Conservation (phyloP, 1,284 basidiomycete genomes). For the Ustilago hordei region DNA sequence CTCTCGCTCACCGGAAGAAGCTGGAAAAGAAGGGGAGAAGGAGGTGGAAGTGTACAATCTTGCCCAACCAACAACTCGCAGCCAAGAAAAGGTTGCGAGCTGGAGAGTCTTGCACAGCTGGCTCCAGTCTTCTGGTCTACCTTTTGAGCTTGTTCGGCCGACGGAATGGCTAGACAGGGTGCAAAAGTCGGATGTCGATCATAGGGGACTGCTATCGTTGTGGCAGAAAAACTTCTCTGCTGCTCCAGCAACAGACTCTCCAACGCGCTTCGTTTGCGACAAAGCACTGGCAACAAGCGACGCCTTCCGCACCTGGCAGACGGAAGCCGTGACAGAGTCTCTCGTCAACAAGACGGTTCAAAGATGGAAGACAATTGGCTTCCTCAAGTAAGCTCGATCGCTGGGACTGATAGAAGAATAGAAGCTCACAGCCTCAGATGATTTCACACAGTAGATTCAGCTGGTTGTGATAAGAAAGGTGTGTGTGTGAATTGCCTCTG, state of each 20-base stretch:
- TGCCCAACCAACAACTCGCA: conserved; percentile 24
- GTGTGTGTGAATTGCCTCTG: background rate
- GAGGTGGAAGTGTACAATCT: conserved; percentile 19
- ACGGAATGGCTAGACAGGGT: conserved; percentile 73
- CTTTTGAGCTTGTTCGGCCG: conserved; percentile 80
- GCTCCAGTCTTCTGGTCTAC: conserved; percentile 76
- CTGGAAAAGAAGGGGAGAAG: background rate
- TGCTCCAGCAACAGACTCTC: background rate
- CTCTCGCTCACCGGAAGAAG: conserved; percentile 50
- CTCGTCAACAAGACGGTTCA: conserved; percentile 36
- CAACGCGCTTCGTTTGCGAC: conserved; percentile 16
- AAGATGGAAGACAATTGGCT: conserved; percentile 32
- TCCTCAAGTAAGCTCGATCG: conserved; percentile 19
- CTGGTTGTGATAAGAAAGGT: background rate
- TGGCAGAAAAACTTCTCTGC: conserved; percentile 41
- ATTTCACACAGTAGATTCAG: background rate
- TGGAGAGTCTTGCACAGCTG: conserved; percentile 75
- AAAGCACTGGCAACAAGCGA: conserved; percentile 15
- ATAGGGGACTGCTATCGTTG: conserved; percentile 31
- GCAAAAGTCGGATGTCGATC: conserved; percentile 48
- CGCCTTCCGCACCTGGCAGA: conserved; percentile 19
- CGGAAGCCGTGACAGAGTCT: conserved; percentile 15
- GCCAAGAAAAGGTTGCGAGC: background rate
- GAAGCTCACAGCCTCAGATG: background rate
- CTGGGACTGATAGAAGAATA: background rate